These are phyloP conservation scores for Carex scoparia DNA, from an alignment of 176 grass and related monocot genomes.

Conservation along the genomic window DNA sequence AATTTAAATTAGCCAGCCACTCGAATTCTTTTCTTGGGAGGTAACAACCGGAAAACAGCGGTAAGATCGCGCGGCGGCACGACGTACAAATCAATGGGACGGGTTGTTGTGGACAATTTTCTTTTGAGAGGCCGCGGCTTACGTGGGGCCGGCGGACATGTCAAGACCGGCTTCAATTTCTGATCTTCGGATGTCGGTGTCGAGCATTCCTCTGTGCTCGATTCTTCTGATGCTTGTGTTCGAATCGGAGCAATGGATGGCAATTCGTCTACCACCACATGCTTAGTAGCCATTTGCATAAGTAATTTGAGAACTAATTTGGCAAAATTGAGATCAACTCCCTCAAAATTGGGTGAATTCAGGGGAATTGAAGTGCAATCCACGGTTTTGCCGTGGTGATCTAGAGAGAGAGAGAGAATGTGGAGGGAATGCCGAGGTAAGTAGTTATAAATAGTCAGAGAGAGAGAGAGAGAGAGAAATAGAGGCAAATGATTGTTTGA, in stretches of 20 bases:
- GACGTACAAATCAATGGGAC: constrained; percentile 24
- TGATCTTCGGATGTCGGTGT: constrained; percentile 58
- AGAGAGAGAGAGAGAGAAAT: neutral
- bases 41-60: constrained; percentile 45
- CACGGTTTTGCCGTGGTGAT: neutral
- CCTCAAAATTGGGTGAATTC: neutral
- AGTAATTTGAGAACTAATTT: neutral
- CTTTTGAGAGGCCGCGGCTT: constrained; percentile 39
- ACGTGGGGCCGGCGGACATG: constrained; percentile 52
- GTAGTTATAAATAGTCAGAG: neutral
- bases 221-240: neutral
- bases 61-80: constrained; percentile 55
- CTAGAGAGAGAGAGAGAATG: constrained; percentile 11
- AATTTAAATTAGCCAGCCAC: constrained; percentile 12
- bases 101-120: constrained; percentile 23
- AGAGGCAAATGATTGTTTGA: constrained; percentile 1
- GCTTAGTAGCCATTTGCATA: neutral
- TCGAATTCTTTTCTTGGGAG: constrained; percentile 72
- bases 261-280: neutral
- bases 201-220: neutral
- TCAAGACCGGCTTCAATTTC: constrained; percentile 29
- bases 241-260: constrained; percentile 11
- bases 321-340: neutral
- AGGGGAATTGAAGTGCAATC: neutral
- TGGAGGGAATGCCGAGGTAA: constrained; percentile 13